These are phyloP conservation scores for Solanum etuberosum DNA, from an alignment of 257 asterid genomes.

Conservation along the genomic window DNA sequence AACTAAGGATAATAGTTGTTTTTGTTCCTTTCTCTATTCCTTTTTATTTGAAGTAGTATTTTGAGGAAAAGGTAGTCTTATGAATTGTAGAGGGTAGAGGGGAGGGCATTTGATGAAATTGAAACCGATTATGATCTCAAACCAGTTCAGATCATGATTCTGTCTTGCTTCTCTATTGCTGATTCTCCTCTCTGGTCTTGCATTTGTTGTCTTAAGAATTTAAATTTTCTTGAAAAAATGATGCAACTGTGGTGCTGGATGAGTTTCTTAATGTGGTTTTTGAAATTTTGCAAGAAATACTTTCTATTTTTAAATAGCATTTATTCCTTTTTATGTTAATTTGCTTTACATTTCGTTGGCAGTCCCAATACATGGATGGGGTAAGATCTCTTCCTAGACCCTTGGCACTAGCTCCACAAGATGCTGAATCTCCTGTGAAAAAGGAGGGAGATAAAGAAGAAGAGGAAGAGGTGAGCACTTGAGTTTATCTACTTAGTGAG, in stretches of 20 bases:
- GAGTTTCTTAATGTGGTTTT: not conserved
- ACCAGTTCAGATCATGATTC: not conserved
- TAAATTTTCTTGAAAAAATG: not conserved
- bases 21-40: not conserved
- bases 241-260: not conserved
- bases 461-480: constrained; percentile 57
- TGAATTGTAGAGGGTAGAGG: not conserved
- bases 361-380: constrained; percentile 51
- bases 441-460: constrained; percentile 39
- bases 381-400: constrained; percentile 82
- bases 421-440: constrained; percentile 32
- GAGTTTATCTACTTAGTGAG: not conserved
- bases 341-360: constrained; percentile 9
- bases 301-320: constrained; percentile 1
- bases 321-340: not conserved
- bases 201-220: not conserved
- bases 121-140: not conserved
- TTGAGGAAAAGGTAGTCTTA: not conserved
- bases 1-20: not conserved
- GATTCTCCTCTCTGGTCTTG: not conserved
- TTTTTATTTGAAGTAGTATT: not conserved
- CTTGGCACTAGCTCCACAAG: constrained; percentile 48
- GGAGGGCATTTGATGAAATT: not conserved
- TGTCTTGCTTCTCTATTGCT: not conserved
- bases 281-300: not conserved